phyloP scores from a whole-genome alignment of 805 yeast species.

The Tetrapisispora arboricola region DNA sequence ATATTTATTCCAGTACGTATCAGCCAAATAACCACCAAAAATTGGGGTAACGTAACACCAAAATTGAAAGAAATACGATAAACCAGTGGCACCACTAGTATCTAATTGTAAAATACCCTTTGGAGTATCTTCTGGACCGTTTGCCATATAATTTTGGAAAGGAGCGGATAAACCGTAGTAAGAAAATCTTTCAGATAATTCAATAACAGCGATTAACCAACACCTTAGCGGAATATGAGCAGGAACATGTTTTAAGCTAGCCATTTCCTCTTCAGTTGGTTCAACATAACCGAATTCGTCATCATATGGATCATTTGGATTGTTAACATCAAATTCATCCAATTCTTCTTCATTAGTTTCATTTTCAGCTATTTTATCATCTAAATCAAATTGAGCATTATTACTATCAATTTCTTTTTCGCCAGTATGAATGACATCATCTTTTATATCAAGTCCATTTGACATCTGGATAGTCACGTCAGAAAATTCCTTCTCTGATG shows the following conservation, averaged over 20 bases:
- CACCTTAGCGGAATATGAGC: constrained; percentile 41
- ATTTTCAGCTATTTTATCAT: constrained; percentile 2
- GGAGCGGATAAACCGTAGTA: constrained; percentile 72
- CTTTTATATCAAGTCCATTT: neutral
- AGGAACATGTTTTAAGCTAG: constrained; percentile 21
- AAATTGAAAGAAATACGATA: constrained; percentile 66
- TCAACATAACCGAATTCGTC: constrained; percentile 8
- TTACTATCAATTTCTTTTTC: constrained; percentile 1
- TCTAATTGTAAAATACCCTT: constrained; percentile 52
- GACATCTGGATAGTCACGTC: neutral
- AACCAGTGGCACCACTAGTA: constrained; percentile 55
- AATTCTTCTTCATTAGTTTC: constrained; percentile 3
- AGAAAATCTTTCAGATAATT: constrained; percentile 72
- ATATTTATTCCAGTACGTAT: constrained; percentile 63
- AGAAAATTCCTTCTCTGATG: neutral
- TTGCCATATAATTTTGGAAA: constrained; percentile 70
- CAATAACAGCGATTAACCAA: constrained; percentile 53
- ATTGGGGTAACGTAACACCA: constrained; percentile 78
- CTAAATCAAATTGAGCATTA: neutral
- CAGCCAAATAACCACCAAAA: constrained; percentile 66
- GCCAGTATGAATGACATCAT: neutral
- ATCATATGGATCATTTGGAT: neutral
- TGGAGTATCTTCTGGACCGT: constrained; percentile 33
- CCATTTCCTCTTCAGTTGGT: constrained; percentile 26
- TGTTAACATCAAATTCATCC: constrained; percentile 1